Base-by-base conservation (phyloP, 108 stramenopile species). In the Conticribra weissflogii region DNA sequence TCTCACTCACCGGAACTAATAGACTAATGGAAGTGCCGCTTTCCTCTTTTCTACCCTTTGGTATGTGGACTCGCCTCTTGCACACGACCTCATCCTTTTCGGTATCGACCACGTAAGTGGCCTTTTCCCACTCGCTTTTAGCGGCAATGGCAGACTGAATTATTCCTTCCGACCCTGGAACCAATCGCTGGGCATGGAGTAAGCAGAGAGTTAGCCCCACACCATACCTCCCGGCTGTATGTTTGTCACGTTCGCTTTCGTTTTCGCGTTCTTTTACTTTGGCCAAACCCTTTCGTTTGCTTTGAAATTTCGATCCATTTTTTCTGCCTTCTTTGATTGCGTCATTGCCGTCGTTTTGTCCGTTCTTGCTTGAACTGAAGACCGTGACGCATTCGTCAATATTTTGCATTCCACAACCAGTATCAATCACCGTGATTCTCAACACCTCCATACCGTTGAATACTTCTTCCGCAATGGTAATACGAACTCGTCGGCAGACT, bases 171-270 rank as follows among this genome's bases (percentile, higher is more conserved):
- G 91, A 89, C 17, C 85, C 75, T 7, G 86, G 87, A 3, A 91
- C 88, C n/a, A 90, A 68, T 17, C 90, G 89, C 56, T 95, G 93
- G 0, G 89, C 85, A 41, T 95, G 93, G 3, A 95, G 82, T 4
- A 95, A 67, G 67, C 91, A 95, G 23, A 95, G 72, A 18, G 82
- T 73, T 21, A 83, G 70, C 16, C 69, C 74, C 17, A 72, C 22
- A 3, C 78, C 78, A 33, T 79, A 74, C 31, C 73, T 62, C 54
- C 77, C 77, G 15, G 77, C 69, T 0, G 77, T 78, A 45, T 55
- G 69, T n/a, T 51, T 56, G 19, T 66, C 64, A 32, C 59, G 34
- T 48, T 21, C 32, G 46, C 21, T 34, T 28, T 53, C 23, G 1
- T 49, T 2, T 32, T 30, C 16, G 72, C 14, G 5, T 34, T 53